Conservation (phyloP, 2,329 filamentous ascomycete species). For the Arachnomyces sp. region DNA sequence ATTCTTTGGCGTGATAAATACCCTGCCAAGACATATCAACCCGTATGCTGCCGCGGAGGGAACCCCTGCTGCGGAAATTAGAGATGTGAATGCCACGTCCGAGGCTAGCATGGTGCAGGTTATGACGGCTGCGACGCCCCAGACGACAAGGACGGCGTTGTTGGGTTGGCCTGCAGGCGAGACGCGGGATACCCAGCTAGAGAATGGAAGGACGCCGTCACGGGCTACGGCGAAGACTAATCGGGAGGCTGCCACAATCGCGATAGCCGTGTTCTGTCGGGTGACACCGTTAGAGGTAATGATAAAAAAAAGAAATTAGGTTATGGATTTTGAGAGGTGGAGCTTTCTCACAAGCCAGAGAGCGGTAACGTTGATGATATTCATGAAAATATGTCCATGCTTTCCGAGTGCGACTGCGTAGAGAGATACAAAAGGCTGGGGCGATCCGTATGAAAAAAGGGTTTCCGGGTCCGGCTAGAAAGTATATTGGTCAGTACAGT, state of each 20-base stretch:
- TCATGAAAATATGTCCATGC: constrained; percentile 55
- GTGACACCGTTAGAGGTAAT: constrained; percentile 1
- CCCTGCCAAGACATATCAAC: constrained; percentile 43
- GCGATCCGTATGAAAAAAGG: constrained; percentile 47
- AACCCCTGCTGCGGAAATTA: constrained; percentile 47
- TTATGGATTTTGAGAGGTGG: neutral
- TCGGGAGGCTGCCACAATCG: constrained; percentile 53
- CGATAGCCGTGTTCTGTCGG: constrained; percentile 50
- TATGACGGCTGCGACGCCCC: constrained; percentile 46
- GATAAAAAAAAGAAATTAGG: neutral
- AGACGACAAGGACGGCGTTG: constrained; percentile 54
- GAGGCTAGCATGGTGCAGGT: constrained; percentile 55
- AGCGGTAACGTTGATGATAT: constrained; percentile 47
- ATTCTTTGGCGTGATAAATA: constrained; percentile 41
- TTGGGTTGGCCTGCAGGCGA: constrained; percentile 49
- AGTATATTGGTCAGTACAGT: constrained; percentile 5
- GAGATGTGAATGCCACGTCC: constrained; percentile 46
- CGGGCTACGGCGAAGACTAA: constrained; percentile 57
- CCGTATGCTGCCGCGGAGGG: constrained; percentile 48
- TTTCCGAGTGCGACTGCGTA: constrained; percentile 51
- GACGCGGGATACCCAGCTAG: constrained; percentile 50
- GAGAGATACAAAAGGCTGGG: constrained; percentile 53
- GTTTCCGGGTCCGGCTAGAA: constrained; percentile 45
- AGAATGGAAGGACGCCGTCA: constrained; percentile 54
- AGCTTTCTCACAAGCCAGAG: constrained; percentile 43